Evolutionary conservation across 2,329 filamentous ascomycete genomes (phyloP), one percentile per base, ranked within the genome.

Genomic region (Talaromyces sp.): DNA sequence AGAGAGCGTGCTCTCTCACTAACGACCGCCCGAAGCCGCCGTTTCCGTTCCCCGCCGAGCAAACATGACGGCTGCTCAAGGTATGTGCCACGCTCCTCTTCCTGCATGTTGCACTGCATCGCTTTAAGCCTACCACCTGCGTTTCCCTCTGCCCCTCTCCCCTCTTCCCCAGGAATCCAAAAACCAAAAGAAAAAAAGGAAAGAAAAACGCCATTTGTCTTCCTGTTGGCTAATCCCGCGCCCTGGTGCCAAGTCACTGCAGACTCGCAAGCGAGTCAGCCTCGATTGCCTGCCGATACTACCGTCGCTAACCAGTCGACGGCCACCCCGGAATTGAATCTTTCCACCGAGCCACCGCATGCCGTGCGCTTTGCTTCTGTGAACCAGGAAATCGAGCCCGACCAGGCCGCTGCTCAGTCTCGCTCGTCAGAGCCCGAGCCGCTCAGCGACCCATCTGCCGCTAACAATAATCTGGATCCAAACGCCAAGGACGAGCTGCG

Each of bases 291-390:
- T 52, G 34, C 53, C 40, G 57, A 60, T 57, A 53, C 42, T 23
- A 18, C 42, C 44, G 44, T 27, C 23, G 44, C 30, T 47, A 36
- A 60, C 44, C 14, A 40, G 14, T n/a, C 36, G 36, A 36, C 36
- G 36, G 16, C 34, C 16, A 16, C 34, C 57, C 52, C 59, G 30
- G 57, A 61, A 30, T 42, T 57, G 2, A 63, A 55, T 27, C 58
- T 55, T 18, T 47, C 59, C 55, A 47, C 61, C 50, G 65, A 34
- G 64, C 63, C 63, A 50, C 72, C 72, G 50, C 71, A 78, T 47
- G 80, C 85, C 62, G 89, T 92, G 60, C 88, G 89, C 62, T 93
- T 92, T 75, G 87, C 88, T 60, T 86, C 89, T 31, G 81, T 84
- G 65, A 85, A 88, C 63, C 82, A 92, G 71, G 88, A 92, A 75